Base-by-base conservation (phyloP, 2,329 filamentous ascomycete species). In the Sporothrix humicola region DNA sequence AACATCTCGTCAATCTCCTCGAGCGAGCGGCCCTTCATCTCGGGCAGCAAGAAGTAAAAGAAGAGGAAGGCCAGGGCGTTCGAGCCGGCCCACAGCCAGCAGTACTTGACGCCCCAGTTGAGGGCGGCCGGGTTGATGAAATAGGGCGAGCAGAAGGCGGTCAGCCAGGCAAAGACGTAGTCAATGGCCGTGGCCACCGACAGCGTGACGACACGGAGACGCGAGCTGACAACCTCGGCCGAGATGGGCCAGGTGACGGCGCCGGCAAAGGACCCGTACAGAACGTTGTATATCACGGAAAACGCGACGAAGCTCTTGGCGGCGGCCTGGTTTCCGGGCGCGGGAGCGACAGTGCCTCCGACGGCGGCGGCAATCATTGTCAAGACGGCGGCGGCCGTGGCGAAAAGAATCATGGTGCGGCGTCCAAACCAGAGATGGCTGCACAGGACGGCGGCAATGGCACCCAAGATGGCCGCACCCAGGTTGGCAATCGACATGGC, bases 71-170 rank as follows among this genome's bases (percentile, higher is more conserved):
- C 78, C 8, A 77, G 23, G n/a, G 69, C 59, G 66, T 78, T 77
- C 8, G 77, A 77, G 3, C 73, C 78, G 3, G 76, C 75, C 83
- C 83, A 84, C 20, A 85, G 82, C 72, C 81, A 84, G 1, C 81
- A 79, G 71, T 84, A 83, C 46, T 82, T 79, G 0, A 82, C 81
- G 0, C 82, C 82, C 83, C 83, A 84, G 73, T 82, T 80, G 71
- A 85, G 76, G 2, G 79, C 74, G 2, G 76, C 77, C 0, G 81
- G 80, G 59, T 84, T 84, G 76, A 84, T 84, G 72, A 84, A 84
- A 73, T 83, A 84, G 7, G 83, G 83, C 13, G 82, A 80, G 4
- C 81, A 83, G 76, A 83, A 84, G 0, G 81, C 82, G 0, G 80
- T 82, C 6, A 84, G 77, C 83, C 46, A 52, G 31, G 52, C 52